Conservation (phyloP, 2,329 filamentous ascomycete genomes). For the Calycina marina region DNA sequence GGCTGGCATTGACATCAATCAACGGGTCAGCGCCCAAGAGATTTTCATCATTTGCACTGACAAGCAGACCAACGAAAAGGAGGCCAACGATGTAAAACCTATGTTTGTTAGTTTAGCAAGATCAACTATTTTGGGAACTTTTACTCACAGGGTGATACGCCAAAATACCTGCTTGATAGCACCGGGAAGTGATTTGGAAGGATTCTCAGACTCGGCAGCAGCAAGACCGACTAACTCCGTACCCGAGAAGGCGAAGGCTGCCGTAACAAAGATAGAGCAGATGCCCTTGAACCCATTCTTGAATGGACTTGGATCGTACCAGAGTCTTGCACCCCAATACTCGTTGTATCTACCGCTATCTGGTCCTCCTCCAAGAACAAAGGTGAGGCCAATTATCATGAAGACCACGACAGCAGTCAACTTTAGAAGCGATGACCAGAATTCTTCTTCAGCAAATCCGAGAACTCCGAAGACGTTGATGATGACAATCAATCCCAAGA, state of each 20-base stretch:
- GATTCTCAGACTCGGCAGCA: slow-evolving; percentile 62
- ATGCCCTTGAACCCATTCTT: slow-evolving; percentile 69
- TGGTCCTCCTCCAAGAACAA: slow-evolving; percentile 54
- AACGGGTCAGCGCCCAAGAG: slow-evolving; percentile 44
- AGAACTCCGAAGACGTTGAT: slow-evolving; percentile 84
- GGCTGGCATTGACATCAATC: slow-evolving; percentile 56
- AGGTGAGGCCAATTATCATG: slow-evolving; percentile 40
- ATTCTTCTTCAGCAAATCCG: slow-evolving; percentile 79
- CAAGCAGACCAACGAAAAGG: slow-evolving; percentile 64
- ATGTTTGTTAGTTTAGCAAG: neutral
- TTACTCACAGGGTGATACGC: slow-evolving; percentile 53
- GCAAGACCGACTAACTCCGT: slow-evolving; percentile 64
- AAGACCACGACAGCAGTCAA: slow-evolving; percentile 73
- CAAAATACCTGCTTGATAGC: slow-evolving; percentile 90
- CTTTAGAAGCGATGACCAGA: slow-evolving; percentile 74
- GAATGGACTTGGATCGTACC: slow-evolving; percentile 66
- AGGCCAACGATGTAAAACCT: slow-evolving; percentile 73
- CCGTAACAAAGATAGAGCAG: slow-evolving; percentile 61
- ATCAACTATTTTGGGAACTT: neutral
- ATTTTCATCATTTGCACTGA: slow-evolving; percentile 51
- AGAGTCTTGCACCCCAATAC: slow-evolving; percentile 46
- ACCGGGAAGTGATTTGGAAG: slow-evolving; percentile 64
- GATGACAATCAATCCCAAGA: slow-evolving; percentile 55
- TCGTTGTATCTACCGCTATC: slow-evolving; percentile 54
- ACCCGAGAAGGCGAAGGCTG: slow-evolving; percentile 60